Base-by-base conservation (phyloP, 208 protist genomes). In the Naegleria lovaniensis region DNA sequence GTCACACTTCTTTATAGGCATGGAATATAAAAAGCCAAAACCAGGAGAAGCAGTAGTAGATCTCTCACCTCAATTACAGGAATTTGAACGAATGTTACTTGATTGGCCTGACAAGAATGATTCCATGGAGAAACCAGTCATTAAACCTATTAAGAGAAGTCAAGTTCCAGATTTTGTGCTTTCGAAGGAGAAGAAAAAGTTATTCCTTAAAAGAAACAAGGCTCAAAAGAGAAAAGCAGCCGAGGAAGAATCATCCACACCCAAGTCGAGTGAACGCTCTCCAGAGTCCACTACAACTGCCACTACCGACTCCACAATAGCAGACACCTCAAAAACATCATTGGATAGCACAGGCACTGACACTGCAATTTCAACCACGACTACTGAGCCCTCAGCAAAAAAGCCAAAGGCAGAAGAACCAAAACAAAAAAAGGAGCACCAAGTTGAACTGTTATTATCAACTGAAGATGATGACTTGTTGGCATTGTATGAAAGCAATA, bases 21-120 rank as follows among this genome's bases (percentile, higher is more conserved):
- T 85, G 7, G 83, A 51, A 38, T 85, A 85, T 85, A 39, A 85
- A 43, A 40, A 85, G 41, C n/a, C 29, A 40, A 48, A 85, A n/a
- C 29, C 83, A 43, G 40, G 33, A 48, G 83, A 39, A 51, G 7
- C 83, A 43, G 83, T 25, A 48, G 83, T 85, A 0, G 36, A 85
- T 33, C 83, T 85, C 29, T 22, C 36, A 43, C 15, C 38, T 43
- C 6, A 6, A 33, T 19, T 85, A 0, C 9, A 9, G 7, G 83
- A 85, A 38, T 85, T 85, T 85, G 83, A 85, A 2, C 0, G 22
- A 43, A 19, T 39, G 36, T 43, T 85, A 22, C 1, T 16, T 16
- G 36, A 9, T 7, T 86, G 38, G 38, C 40, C 36, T 5, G 39
- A n/a, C n/a, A 86, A 86, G 16, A 86, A n/a, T 0, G 83, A 86